Evolutionary conservation across 2,329 filamentous ascomycete species (phyloP).

Genomic region (Aureobasidium musti): DNA sequence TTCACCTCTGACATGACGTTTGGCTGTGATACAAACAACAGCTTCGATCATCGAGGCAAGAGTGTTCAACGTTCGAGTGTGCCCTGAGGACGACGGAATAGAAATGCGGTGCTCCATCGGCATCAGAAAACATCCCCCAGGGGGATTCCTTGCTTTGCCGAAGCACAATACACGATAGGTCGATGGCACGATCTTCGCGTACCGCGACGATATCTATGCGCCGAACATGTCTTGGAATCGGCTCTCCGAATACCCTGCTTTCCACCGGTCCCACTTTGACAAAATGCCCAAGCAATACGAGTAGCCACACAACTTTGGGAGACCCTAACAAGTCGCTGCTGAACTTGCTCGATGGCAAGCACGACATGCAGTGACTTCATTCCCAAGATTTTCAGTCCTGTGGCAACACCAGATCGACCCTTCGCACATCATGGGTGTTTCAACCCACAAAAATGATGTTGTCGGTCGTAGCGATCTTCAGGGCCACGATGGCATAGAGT

Average conservation of each 20-base stretch:
- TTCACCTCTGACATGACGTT: constrained; percentile 11
- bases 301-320: not conserved
- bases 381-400: not conserved
- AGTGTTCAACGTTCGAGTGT: not conserved
- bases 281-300: not conserved
- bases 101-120: not conserved
- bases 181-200: constrained; percentile 18
- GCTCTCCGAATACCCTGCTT: constrained; percentile 3
- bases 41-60: not conserved
- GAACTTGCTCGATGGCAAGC: not conserved
- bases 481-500: constrained; percentile 9
- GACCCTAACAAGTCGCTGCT: not conserved
- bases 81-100: not conserved
- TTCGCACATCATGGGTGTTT: constrained; percentile 4
- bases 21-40: not conserved
- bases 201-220: constrained; percentile 6
- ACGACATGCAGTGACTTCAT: constrained; percentile 7
- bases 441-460: constrained; percentile 23
- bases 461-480: constrained; percentile 16
- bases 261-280: constrained; percentile 9
- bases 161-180: not conserved
- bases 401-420: not conserved
- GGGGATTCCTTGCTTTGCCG: constrained; percentile 14
- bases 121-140: not conserved
- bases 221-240: not conserved